phyloP scores from a whole-genome alignment of 495 filamentous ascomycete genomes.

The Penicillium silybi region DNA sequence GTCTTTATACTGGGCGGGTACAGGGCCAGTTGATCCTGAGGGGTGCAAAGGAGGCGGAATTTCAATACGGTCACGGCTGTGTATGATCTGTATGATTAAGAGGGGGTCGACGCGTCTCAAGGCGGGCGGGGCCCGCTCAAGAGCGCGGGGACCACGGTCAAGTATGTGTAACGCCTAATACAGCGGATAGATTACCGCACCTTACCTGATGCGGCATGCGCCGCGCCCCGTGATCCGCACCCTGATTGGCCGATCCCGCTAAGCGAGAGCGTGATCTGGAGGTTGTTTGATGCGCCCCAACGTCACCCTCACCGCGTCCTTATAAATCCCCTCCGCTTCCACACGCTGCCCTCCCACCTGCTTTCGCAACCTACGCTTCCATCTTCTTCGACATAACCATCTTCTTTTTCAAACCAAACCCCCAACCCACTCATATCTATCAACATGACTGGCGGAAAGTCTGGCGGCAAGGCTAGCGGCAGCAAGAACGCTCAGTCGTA shows the following conservation, averaged over 20 bases:
- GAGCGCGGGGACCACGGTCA: conserved; percentile 17
- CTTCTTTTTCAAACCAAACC: conserved; percentile 26
- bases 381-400: conserved; percentile 22
- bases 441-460: conserved; percentile 99
- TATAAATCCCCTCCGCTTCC: conserved; percentile 45
- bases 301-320: conserved; percentile 43
- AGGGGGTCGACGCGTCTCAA: conserved; percentile 23
- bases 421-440: conserved; percentile 36
- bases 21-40: conserved; percentile 42
- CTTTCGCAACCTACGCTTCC: conserved; percentile 14
- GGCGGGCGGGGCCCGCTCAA: not conserved
- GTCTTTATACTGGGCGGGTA: conserved; percentile 51
- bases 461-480: conserved; percentile 95
- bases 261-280: conserved; percentile 52
- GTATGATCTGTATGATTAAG: conserved; percentile 54
- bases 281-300: conserved; percentile 31
- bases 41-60: conserved; percentile 43
- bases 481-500: conserved; percentile 97
- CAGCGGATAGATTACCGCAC: conserved; percentile 20
- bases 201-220: conserved; percentile 30
- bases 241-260: conserved; percentile 41
- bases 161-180: conserved; percentile 1
- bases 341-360: conserved; percentile 27
- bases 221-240: conserved; percentile 25
- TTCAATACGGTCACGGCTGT: conserved; percentile 42